Conservation (phyloP, 345 rosid species). For the Passiflora organensis region DNA sequence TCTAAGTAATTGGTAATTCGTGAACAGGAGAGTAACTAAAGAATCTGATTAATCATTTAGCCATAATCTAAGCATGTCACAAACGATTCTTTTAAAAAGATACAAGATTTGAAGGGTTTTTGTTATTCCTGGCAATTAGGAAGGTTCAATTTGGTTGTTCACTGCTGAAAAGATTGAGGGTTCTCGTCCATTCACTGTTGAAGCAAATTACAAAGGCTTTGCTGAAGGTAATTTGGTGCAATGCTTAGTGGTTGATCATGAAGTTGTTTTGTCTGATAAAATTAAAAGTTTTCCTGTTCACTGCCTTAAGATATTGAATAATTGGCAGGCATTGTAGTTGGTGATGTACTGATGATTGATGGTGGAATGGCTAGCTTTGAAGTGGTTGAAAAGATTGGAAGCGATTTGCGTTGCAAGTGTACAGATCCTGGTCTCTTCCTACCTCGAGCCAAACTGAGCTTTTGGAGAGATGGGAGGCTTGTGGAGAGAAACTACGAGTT, state of each 20-base stretch:
- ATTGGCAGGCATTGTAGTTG: slow-evolving; percentile 48
- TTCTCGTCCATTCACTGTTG: slow-evolving; percentile 49
- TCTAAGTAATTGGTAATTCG: no score
- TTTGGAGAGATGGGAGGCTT: slow-evolving; percentile 62
- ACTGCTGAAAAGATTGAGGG: slow-evolving; percentile 46
- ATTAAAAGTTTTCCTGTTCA: neutral
- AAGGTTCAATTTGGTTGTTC: slow-evolving; percentile 60
- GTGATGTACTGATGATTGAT: slow-evolving; percentile 61
- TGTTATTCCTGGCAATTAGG: slow-evolving; percentile 28
- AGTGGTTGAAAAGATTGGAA: slow-evolving; percentile 54
- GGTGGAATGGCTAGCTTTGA: slow-evolving; percentile 78
- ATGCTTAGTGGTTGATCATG: no score
- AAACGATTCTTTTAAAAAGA: no score
- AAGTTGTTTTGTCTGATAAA: neutral
- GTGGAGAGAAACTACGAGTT: slow-evolving; percentile 19
- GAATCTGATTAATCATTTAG: no score
- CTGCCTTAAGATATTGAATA: neutral
- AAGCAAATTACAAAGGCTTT: slow-evolving; percentile 55
- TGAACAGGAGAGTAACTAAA: no score
- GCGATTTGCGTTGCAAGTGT: slow-evolving; percentile 56
- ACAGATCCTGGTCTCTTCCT: slow-evolving; percentile 59
- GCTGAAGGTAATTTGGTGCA: slow-evolving; percentile 47
- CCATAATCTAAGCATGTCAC: no score
- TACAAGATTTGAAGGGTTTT: neutral
- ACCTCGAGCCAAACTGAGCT: slow-evolving; percentile 69